Conservation (phyloP, 2,329 filamentous ascomycete species). For the Lasiodiplodia hormozganensis region DNA sequence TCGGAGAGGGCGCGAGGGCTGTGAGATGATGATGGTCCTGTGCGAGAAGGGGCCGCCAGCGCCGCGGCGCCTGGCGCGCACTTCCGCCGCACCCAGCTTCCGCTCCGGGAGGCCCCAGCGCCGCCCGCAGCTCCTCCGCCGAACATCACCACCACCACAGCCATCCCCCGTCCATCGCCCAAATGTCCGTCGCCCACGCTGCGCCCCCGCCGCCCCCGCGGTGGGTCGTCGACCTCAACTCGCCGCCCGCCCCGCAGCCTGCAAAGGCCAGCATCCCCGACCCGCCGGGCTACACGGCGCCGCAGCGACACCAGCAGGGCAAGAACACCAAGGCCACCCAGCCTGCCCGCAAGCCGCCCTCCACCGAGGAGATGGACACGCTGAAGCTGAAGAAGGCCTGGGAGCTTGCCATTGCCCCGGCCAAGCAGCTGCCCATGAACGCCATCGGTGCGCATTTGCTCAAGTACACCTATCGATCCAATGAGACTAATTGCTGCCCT, state of each 20-base stretch:
- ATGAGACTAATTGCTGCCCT: background rate
- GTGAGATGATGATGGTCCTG: conserved; percentile 25
- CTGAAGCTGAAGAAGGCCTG: conserved; percentile 98
- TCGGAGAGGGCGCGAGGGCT: conserved; percentile 8
- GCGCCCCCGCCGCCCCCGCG: conserved; percentile 62
- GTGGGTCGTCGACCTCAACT: conserved; percentile 85
- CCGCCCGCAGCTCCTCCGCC: conserved; percentile 22
- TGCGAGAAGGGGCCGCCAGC: conserved; percentile 25
- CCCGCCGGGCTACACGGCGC: conserved; percentile 79
- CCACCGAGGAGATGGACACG: conserved; percentile 87
- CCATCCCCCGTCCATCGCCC: conserved; percentile 8
- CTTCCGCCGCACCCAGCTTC: conserved; percentile 19
- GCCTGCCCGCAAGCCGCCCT: conserved; percentile 69
- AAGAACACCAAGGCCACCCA: conserved; percentile 42
- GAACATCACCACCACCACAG: background rate
- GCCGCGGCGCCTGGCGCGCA: conserved; percentile 3
- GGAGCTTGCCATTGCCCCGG: conserved; percentile 92
- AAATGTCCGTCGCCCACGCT: conserved; percentile 33
- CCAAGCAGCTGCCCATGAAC: conserved; percentile 96
- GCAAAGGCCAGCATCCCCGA: conserved; percentile 74
- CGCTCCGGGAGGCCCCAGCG: conserved; percentile 6
- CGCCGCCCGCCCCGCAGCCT: conserved; percentile 69
- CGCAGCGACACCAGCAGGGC: conserved; percentile 17
- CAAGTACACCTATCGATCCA: background rate
- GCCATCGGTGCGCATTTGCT: conserved; percentile 74